A percentile compares a stretch with the other conserved stretches of the same genome.
phyloP scores from a whole-genome alignment of 306 rosid genomes.

The Ochetophila trinervis region DNA sequence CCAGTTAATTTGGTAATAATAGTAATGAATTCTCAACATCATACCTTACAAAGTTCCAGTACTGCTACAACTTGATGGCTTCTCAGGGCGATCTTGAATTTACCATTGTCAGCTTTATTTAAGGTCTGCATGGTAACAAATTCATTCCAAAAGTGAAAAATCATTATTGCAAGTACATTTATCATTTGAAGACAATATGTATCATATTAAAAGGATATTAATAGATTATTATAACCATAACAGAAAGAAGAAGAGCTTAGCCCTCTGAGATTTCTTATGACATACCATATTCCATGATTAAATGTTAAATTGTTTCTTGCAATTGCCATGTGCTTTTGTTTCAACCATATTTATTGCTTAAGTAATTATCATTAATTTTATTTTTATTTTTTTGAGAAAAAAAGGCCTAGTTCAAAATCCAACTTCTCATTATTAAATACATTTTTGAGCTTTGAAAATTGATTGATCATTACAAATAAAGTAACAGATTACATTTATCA shows the following conservation, averaged over 20 bases:
- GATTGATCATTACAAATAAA: not conserved
- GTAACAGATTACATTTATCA: not conserved
- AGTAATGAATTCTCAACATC: slow-evolving; percentile 11
- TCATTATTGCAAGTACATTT: not conserved
- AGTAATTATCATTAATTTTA: not conserved
- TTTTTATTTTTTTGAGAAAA: too few relatives aligned
- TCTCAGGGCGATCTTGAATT: slow-evolving; percentile 65
- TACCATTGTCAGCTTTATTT: slow-evolving; percentile 66
- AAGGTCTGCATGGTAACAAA: slow-evolving; percentile 52
- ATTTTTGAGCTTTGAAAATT: not conserved
- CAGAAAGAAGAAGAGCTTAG: not conserved
- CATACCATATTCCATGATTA: not conserved
- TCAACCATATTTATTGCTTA: not conserved
- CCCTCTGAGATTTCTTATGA: not conserved
- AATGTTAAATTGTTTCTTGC: too few relatives aligned
- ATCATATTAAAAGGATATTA: not conserved
- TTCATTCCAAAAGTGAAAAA: slow-evolving; percentile 15
- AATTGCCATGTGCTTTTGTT: not conserved
- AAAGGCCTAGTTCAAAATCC: not conserved
- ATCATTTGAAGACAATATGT: not conserved
- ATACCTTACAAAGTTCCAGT: slow-evolving; percentile 90
- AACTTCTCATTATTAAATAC: not conserved
- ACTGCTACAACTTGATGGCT: slow-evolving; percentile 71
- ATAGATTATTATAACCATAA: too few relatives aligned
- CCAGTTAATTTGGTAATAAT: not conserved